Percentiles rank a stretch among this genome's conserved stretches.
These are phyloP conservation scores for Kingdonia uniflora DNA, from an alignment of 164 flowering plant genomes.

Conservation along the genomic window DNA sequence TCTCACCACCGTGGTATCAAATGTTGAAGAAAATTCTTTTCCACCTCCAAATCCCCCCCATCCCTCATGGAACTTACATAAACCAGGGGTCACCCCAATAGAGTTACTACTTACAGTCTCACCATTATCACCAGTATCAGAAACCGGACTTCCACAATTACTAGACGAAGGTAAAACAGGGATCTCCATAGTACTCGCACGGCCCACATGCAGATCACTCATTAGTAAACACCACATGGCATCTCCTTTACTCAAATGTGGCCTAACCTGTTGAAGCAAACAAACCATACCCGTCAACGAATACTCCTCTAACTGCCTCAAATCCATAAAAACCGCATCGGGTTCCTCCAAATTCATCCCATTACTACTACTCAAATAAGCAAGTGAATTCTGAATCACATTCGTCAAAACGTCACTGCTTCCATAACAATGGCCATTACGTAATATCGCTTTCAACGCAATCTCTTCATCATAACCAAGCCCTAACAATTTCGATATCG, in stretches of 20 bases:
- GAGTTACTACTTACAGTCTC: constrained; percentile 23
- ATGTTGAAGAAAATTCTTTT: constrained; percentile 23
- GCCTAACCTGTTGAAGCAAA: constrained; percentile 69
- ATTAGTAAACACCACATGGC: constrained; percentile 97
- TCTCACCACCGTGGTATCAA: constrained; percentile 29
- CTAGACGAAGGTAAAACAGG: constrained; percentile 30
- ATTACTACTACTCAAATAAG: constrained; percentile 41
- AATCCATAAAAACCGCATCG: constrained; percentile 40
- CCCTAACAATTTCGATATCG: constrained; percentile 43
- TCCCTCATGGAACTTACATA: constrained; percentile 72
- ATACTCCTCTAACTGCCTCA: constrained; percentile 83
- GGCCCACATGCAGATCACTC: constrained; percentile 89
- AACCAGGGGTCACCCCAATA: constrained; percentile 38
- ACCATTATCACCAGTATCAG: constrained; percentile 23
- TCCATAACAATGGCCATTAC: constrained; percentile 90
- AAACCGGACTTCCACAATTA: constrained; percentile 8
- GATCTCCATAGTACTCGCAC: constrained; percentile 72
- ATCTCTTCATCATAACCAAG: constrained; percentile 69
- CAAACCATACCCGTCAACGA: constrained; percentile 74
- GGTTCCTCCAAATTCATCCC: constrained; percentile 33
- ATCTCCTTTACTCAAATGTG: constrained; percentile 77
- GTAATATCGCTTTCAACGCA: constrained; percentile 52
- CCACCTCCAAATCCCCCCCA: constrained; percentile 89
- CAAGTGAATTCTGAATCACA: constrained; percentile 58
- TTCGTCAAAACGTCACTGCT: constrained; percentile 73